Evolutionary conservation across 2,329 filamentous ascomycete genomes (phyloP), one percentile per base, ranked within the genome.

Genomic region (Didymella keratinophila): DNA sequence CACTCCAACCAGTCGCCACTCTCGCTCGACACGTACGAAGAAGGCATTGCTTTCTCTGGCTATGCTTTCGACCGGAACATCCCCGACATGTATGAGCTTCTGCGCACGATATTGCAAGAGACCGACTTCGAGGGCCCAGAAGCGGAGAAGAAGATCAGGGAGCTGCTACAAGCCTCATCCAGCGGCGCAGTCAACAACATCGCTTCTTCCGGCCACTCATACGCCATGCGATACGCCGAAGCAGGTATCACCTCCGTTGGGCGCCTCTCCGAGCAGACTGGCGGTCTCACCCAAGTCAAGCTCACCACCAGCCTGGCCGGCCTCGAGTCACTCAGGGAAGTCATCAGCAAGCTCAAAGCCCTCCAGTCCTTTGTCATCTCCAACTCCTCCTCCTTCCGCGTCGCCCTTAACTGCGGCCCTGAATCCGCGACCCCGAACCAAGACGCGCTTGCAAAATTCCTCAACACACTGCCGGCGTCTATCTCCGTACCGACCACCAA

Each of bases 171-270:
- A 71, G 89, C 90, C 16, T 90, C 91, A 14, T 90, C 93, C 0
- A 95, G 95, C 69, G 94, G 94, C 32, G 91, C 95, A 0, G 87
- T 98, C 51, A 96, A 97, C 72, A 89, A 91, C 43, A 93, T 99
- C 69, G 94, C 95, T 4, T 93, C 92, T 32, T 91, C 91, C 16
- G 95, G 95, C 0, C 94, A 99, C 73, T 85, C 88, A 0, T 99
- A 89, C 75, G 95, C 95, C 4, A 88, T 92, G 68, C 88, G 89
- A 46, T 92, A 90, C 69, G 92, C 95, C 0, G 90, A 96, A 72
- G 89, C 94, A 25, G 87, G 89, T 2, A 81, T 98, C 42, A 91
- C 90, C 1, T 84, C 85, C 16, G 86, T 87, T 58, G 89, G 89
- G 2, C 88, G 87, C 76, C 79, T 93, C 39, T 86, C 86, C 63